These are phyloP conservation scores for Oryza rufipogon DNA, from an alignment of 176 grass and related monocot genomes.

Conservation along the genomic window DNA sequence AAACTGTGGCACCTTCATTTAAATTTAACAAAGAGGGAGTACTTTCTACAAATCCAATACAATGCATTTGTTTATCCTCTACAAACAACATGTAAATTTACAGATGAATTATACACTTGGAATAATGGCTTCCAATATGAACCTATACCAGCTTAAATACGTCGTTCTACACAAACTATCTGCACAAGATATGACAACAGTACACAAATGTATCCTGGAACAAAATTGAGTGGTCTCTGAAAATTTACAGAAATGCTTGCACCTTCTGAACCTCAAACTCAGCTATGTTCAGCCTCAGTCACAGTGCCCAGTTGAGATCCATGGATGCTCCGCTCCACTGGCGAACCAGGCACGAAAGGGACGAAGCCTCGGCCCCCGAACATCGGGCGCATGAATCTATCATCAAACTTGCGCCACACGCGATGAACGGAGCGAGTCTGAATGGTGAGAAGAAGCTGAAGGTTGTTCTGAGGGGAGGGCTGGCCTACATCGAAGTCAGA, in stretches of 20 bases:
- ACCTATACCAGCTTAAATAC: conserved; percentile 28
- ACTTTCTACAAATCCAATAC: not conserved
- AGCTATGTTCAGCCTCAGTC: conserved; percentile 42
- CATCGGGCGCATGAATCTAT: conserved; percentile 81
- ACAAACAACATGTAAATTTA: conserved; percentile 36
- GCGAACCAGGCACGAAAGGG: conserved; percentile 86
- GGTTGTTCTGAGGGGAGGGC: conserved; percentile 47
- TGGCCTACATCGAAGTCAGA: conserved; percentile 54
- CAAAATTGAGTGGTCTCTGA: conserved; percentile 34
- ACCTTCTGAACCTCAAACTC: conserved; percentile 32
- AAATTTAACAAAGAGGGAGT: not conserved
- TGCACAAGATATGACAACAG: conserved; percentile 22
- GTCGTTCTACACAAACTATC: conserved; percentile 31
- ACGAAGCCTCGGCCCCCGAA: conserved; percentile 85
- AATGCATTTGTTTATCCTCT: conserved; percentile 15
- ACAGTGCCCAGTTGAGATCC: conserved; percentile 42
- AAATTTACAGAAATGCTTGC: conserved; percentile 41
- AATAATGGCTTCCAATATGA: conserved; percentile 7
- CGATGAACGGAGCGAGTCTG: conserved; percentile 78
- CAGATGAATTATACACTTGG: conserved; percentile 40
- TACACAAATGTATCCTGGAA: not conserved
- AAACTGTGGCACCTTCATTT: not conserved
- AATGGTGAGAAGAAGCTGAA: conserved; percentile 59
- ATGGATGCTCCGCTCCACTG: conserved; percentile 57
- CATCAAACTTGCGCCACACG: conserved; percentile 89